These are phyloP conservation scores for Chionographis japonica DNA, from an alignment of 106 monocot genomes.

Conservation along the genomic window DNA sequence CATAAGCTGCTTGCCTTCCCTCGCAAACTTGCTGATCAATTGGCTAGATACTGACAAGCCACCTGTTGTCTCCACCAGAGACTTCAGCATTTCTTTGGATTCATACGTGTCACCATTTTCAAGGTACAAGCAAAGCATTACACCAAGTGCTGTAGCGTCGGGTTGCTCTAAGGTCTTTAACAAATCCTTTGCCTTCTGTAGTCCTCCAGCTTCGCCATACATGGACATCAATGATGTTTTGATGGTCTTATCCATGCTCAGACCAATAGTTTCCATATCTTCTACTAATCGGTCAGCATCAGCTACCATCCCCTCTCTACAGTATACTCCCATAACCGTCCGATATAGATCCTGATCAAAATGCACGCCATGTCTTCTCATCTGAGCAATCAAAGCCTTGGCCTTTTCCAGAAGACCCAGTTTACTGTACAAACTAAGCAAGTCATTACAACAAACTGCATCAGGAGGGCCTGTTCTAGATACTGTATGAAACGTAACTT, in stretches of 20 bases:
- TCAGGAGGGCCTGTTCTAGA: constrained; percentile 35
- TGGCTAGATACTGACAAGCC: constrained; percentile 55
- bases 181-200: constrained; percentile 59
- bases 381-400: constrained; percentile 48
- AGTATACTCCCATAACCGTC: constrained; percentile 61
- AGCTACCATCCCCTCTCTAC: constrained; percentile 50
- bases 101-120: constrained; percentile 37
- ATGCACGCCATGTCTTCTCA: constrained; percentile 42
- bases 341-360: constrained; percentile 69
- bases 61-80: constrained; percentile 37
- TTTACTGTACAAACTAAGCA: constrained; percentile 71
- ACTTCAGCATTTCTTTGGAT: constrained; percentile 44
- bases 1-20: constrained; percentile 57
- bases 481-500: constrained; percentile 50
- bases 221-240: constrained; percentile 59
- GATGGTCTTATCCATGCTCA: constrained; percentile 42
- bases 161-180: constrained; percentile 52
- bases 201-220: constrained; percentile 63
- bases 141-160: constrained; percentile 43
- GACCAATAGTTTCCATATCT: constrained; percentile 54
- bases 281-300: constrained; percentile 62
- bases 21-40: constrained; percentile 71
- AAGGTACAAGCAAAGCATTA: constrained; percentile 62
- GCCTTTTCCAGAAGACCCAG: constrained; percentile 79
- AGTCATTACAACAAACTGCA: constrained; percentile 57